Conservation (phyloP, 345 rosid genomes). For the Balakata baccata region DNA sequence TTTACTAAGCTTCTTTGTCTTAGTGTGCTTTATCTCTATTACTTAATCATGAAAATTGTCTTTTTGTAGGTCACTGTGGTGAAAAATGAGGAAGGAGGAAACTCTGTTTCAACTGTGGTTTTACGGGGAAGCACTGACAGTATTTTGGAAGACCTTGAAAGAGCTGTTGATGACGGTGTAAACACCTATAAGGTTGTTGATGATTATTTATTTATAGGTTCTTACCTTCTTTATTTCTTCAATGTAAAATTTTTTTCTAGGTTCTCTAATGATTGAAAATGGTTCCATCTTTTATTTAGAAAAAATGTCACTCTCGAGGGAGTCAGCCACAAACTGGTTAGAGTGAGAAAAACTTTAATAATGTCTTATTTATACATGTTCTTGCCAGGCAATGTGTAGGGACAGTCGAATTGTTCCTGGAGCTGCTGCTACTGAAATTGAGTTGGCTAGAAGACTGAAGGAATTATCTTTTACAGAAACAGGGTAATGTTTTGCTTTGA, state of each 20-base stretch:
- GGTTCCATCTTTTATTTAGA: neutral
- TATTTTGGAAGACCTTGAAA: constrained; percentile 94
- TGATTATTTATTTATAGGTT: neutral
- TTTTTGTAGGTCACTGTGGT: constrained; percentile 66
- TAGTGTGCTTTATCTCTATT: neutral
- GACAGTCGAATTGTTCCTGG: constrained; percentile 92
- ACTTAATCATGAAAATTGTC: neutral
- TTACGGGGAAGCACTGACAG: constrained; percentile 96
- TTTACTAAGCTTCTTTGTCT: neutral
- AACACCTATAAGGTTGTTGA: constrained; percentile 84
- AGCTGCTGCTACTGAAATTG: constrained; percentile 96
- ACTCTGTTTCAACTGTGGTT: constrained; percentile 79
- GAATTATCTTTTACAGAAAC: constrained; percentile 90
- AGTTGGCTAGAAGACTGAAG: constrained; percentile 87
- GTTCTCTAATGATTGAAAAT: neutral
- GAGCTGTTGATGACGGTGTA: constrained; percentile 99
- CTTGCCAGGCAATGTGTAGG: constrained; percentile 89
- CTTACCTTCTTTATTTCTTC: neutral
- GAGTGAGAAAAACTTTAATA: neutral
- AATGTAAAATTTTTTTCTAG: neutral
- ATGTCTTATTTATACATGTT: neutral
- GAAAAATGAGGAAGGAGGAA: constrained; percentile 91
- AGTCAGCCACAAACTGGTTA: neutral
- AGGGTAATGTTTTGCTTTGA: constrained; percentile 46
- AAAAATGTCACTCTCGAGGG: neutral